Evolutionary conservation across 208 protist genomes (phyloP).

Genomic region (Acanthamoeba lenticulata): DNA sequence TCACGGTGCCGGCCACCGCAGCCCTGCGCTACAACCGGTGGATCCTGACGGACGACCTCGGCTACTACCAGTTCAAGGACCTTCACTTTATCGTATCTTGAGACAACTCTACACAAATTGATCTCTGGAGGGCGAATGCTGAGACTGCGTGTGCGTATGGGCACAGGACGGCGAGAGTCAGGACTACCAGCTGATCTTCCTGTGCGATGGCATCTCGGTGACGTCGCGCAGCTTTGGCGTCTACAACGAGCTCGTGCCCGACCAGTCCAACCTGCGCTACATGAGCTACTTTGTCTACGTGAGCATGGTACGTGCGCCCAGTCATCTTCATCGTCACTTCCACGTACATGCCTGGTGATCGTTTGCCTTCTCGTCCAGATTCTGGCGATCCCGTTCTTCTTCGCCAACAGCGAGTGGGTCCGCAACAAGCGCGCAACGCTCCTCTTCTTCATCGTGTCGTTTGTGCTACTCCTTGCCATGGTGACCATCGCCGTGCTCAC

Average conservation of each 20-base stretch:
- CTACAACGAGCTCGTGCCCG: conserved; percentile 50
- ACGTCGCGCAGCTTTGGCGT: not conserved
- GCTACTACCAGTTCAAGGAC: conserved; percentile 28
- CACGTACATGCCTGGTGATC: not conserved
- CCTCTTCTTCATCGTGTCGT: not conserved
- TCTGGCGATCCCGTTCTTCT: not conserved
- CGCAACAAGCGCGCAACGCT: not conserved
- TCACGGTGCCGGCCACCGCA: not conserved
- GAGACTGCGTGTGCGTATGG: not conserved
- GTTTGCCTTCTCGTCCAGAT: not conserved
- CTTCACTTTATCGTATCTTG: not conserved
- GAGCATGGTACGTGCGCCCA: not conserved
- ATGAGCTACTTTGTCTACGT: conserved; percentile 48
- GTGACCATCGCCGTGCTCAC: not conserved
- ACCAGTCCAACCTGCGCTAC: not conserved
- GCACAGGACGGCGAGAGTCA: not conserved
- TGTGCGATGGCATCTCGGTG: not conserved
- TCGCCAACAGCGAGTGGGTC: conserved; percentile 39
- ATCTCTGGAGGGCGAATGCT: too few relatives aligned
- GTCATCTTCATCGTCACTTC: too few relatives aligned
- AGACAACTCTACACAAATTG: too few relatives aligned
- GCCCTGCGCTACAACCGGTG: not conserved
- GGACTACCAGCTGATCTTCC: not conserved
- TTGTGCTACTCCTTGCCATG: not conserved
- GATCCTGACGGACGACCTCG: not conserved